phyloP scores from a whole-genome alignment of 345 rosid genomes.

The Rhizophora apiculata region DNA sequence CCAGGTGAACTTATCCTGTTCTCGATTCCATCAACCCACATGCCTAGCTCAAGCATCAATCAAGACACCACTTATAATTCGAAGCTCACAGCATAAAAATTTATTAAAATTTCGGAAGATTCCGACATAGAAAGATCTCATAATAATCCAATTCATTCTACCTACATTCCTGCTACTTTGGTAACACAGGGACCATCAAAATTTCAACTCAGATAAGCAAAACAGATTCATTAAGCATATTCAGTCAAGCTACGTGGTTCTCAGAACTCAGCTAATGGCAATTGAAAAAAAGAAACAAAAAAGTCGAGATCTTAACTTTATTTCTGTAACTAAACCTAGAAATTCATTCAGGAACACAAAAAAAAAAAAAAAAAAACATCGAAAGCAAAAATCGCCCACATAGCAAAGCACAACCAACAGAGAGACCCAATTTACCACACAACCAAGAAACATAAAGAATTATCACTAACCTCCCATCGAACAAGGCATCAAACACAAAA shows the following conservation, averaged over 20 bases:
- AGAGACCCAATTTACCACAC: not conserved
- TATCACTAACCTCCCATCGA: conserved; percentile 70
- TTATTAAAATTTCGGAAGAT: not conserved
- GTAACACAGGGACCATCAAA: not conserved
- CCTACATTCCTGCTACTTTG: not conserved
- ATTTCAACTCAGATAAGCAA: not conserved
- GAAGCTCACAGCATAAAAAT: no score
- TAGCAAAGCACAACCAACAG: not conserved
- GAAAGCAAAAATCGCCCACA: conserved; percentile 1
- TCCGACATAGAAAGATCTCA: not conserved
- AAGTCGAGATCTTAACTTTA: conserved; percentile 10
- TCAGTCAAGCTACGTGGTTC: no score
- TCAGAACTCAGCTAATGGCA: not conserved
- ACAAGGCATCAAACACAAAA: conserved; percentile 79
- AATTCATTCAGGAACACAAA: not conserved
- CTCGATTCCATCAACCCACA: no score
- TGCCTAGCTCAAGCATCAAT: not conserved
- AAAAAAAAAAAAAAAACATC: not conserved
- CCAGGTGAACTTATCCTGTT: no score
- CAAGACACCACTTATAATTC: not conserved
- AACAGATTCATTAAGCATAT: not conserved
- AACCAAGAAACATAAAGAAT: not conserved
- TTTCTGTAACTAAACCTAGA: conserved; percentile 1
- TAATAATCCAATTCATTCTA: not conserved
- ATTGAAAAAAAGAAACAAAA: not conserved